Conservation (phyloP, 257 asterid species). For the Gentiana straminea region DNA sequence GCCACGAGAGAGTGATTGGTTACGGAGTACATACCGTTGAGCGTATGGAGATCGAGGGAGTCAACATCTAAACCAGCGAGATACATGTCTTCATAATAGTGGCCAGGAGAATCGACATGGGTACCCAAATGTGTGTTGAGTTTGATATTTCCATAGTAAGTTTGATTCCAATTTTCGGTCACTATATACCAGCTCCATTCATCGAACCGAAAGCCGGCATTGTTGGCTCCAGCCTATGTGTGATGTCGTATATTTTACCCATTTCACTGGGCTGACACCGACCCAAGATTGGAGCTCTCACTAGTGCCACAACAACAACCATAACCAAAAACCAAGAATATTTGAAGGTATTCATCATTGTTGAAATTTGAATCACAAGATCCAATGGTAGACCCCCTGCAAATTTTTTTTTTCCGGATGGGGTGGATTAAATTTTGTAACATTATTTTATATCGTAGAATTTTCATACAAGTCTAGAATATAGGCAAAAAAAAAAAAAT, state of each 20-base stretch:
- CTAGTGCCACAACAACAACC: not conserved
- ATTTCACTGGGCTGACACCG: constrained; percentile 4
- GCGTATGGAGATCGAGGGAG: constrained; percentile 55
- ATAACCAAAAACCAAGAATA: too few species aligned
- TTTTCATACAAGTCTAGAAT: too few species aligned
- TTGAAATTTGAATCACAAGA: too few species aligned
- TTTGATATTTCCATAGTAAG: constrained; percentile 13
- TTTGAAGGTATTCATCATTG: too few species aligned
- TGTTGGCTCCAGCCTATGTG: constrained; percentile 38
- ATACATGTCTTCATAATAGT: constrained; percentile 31
- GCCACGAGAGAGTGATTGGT: too few species aligned
- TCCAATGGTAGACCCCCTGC: too few species aligned
- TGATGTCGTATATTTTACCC: constrained; percentile 49
- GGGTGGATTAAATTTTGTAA: too few species aligned
- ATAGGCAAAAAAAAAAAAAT: too few species aligned
- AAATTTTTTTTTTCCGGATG: too few species aligned
- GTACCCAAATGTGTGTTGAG: constrained; percentile 51
- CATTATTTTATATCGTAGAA: too few species aligned
- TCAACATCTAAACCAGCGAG: constrained; percentile 56
- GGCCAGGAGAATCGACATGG: constrained; percentile 87
- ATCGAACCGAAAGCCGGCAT: constrained; percentile 37
- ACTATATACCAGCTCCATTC: constrained; percentile 44
- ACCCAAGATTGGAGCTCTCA: not conserved
- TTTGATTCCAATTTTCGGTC: constrained; percentile 36
- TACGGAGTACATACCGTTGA: constrained; percentile 29